Evolutionary conservation across 441 rosid species (phyloP), one percentile per base, ranked within the genome.

Genomic region (Jatropha podagrica): DNA sequence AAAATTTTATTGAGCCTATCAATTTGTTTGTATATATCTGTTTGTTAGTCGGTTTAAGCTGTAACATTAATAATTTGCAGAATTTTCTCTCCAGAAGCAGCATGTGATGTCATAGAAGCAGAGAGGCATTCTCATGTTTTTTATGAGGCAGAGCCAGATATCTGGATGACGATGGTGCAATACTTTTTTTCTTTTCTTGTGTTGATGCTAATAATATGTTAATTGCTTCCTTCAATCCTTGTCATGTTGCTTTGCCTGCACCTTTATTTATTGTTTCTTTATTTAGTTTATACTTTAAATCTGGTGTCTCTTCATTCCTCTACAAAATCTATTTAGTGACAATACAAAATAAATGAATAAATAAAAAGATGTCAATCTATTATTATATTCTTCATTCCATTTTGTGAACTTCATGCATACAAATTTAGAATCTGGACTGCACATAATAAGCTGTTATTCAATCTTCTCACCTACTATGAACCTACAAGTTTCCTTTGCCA

Each of bases 121-220:
- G 96, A 96, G 80, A 87, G 85, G 81, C 98, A 94, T 73, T 89
- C 96, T 66, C 99, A 91, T 85, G 90, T 96, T 61, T 94, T 96
- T 84, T 85, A 83, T 23, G 98, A 96, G 84, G 89, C 98, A 37
- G 98, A 96, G 81, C 84, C 91, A 0, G 99, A 96, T 86, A 89
- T 96, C 52, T 91, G 99, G 99, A 91, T 93, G 99, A 96, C 93
- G 63, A 88, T 96, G 98, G 97, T 96, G 77, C 49, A 87, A 1
- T 61, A n/a, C 69, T 56, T 23, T 61, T 74, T 68, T 2, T 56
- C 58, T 41, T 71, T n/a, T 58, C 23, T 58, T 58, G 32, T 58
- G 23, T 4, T 20, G 62, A 58, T 20, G 62, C 8, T 7, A n/a
- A 20, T 58, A 51, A 58, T 6, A 20, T 58, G 59, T 18, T 18